Percentiles rank a stretch among this genome's conserved stretches.
phyloP scores from a whole-genome alignment of 176 grass and related monocot genomes.

The Bolboschoenus planiculmis region DNA sequence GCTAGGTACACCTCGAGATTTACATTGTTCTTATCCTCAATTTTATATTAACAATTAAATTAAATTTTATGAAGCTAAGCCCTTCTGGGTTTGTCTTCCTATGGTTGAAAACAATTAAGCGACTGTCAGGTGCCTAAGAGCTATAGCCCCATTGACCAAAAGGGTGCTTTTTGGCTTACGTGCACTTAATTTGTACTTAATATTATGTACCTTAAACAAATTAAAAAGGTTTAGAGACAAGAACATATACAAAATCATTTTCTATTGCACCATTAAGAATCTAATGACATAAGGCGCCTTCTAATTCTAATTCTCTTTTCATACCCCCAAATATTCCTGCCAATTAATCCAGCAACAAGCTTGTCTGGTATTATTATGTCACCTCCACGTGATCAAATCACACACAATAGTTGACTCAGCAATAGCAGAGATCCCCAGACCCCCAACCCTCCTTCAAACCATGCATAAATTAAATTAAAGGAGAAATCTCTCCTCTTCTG shows the following conservation, averaged over 20 bases:
- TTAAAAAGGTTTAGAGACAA: neutral
- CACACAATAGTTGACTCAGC: conserved; percentile 27
- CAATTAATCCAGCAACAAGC: conserved; percentile 60
- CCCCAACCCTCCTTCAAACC: neutral
- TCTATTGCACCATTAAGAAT: conserved; percentile 14
- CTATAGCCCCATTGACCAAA: conserved; percentile 34
- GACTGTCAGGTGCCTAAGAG: conserved; percentile 25
- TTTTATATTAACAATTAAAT: conserved; percentile 17
- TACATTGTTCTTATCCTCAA: conserved; percentile 21
- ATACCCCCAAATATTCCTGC: conserved; percentile 79
- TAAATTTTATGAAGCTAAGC: conserved; percentile 14
- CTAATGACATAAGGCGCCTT: conserved; percentile 24
- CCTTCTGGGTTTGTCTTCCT: conserved; percentile 25
- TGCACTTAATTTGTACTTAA: neutral
- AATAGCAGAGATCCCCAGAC: conserved; percentile 26
- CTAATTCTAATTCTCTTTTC: conserved; percentile 46
- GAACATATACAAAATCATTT: neutral
- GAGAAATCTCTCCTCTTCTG: neutral
- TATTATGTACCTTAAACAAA: conserved; percentile 9
- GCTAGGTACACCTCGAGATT: conserved; percentile 12
- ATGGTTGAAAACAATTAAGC: conserved; percentile 10
- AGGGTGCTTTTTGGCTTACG: conserved; percentile 8
- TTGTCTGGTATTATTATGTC: conserved; percentile 61
- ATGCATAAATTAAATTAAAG: neutral
- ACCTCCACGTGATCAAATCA: conserved; percentile 53